phyloP scores from a whole-genome alignment of 148 eudicot genomes.

The Fagopyrum homotropicum region DNA sequence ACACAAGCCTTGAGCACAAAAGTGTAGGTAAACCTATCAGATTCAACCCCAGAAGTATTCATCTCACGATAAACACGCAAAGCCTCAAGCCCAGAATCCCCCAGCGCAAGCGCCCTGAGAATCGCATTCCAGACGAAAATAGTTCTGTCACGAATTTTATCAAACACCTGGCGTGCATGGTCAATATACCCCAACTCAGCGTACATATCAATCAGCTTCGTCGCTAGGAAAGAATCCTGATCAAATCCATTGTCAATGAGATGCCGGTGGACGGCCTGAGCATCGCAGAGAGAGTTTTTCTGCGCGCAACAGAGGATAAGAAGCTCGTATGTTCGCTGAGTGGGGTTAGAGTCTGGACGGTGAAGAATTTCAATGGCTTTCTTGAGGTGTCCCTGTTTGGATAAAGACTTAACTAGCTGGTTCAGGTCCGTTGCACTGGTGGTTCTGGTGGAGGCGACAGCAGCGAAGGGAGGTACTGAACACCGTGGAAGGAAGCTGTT shows the following conservation, averaged over 20 bases:
- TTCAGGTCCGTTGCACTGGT: conserved; percentile 30
- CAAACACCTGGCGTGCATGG: conserved; percentile 77
- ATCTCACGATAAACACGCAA: conserved; percentile 50
- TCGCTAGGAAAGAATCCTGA: conserved; percentile 69
- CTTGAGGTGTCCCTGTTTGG: conserved; percentile 53
- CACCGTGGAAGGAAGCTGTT: conserved; percentile 16
- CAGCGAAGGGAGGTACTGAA: conserved; percentile 13
- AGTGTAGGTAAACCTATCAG: conserved; percentile 89
- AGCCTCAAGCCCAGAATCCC: conserved; percentile 68
- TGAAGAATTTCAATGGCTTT: conserved; percentile 61
- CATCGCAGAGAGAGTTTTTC: conserved; percentile 45
- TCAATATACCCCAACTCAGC: conserved; percentile 53
- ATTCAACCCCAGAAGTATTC: conserved; percentile 40
- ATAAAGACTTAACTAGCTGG: conserved; percentile 54
- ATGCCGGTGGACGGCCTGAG: conserved; percentile 42
- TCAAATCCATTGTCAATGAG: conserved; percentile 57
- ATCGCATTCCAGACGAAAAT: conserved; percentile 76
- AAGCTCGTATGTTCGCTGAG: conserved; percentile 79
- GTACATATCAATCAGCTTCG: conserved; percentile 73
- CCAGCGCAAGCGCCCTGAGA: conserved; percentile 58
- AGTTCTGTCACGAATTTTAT: conserved; percentile 46
- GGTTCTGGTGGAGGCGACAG: conserved; percentile 20
- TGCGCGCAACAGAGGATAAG: conserved; percentile 52
- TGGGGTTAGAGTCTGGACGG: conserved; percentile 42
- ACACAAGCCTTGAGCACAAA: conserved; percentile 91